phyloP scores from a whole-genome alignment of 768 basidiomycete genomes.

The Leccinellum luteum region DNA sequence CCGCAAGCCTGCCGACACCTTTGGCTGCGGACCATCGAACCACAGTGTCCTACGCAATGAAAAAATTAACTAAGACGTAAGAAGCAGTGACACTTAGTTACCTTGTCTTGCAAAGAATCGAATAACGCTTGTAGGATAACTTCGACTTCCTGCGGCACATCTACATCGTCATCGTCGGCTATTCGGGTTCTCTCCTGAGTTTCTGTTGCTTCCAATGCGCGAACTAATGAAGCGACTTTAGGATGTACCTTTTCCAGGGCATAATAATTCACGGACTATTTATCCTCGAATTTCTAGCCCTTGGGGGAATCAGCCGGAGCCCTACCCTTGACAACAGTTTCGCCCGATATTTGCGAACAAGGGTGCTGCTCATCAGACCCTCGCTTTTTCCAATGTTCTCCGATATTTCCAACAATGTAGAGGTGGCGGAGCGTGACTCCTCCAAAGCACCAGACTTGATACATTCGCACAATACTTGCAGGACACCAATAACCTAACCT shows the following conservation, averaged over 20 bases:
- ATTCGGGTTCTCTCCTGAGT: slow-evolving; percentile 6
- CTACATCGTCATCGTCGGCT: slow-evolving; percentile 43
- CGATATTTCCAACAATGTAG: slow-evolving; percentile 46
- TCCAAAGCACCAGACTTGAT: slow-evolving; percentile 60
- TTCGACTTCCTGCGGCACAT: slow-evolving; percentile 82
- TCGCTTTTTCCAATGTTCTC: slow-evolving; percentile 40
- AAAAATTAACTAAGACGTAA: not conserved
- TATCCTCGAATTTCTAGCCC: slow-evolving; percentile 32
- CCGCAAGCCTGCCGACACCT: slow-evolving; percentile 80
- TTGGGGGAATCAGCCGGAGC: slow-evolving; percentile 57
- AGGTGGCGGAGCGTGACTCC: slow-evolving; percentile 44
- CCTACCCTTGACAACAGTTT: slow-evolving; percentile 70
- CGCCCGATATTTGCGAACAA: slow-evolving; percentile 63
- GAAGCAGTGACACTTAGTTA: slow-evolving; percentile 25
- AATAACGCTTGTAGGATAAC: slow-evolving; percentile 70
- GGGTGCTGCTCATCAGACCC: slow-evolving; percentile 51
- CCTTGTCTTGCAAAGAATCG: slow-evolving; percentile 75
- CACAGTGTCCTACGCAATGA: slow-evolving; percentile 70
- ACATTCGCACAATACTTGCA: slow-evolving; percentile 71
- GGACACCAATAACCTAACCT: slow-evolving; percentile 59
- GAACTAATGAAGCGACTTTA: slow-evolving; percentile 22
- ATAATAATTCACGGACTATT: slow-evolving; percentile 38
- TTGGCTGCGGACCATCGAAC: slow-evolving; percentile 96
- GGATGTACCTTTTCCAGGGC: slow-evolving; percentile 23
- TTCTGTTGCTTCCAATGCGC: slow-evolving; percentile 20